phyloP scores from a whole-genome alignment of 257 asterid species.

The Lantana camara region DNA sequence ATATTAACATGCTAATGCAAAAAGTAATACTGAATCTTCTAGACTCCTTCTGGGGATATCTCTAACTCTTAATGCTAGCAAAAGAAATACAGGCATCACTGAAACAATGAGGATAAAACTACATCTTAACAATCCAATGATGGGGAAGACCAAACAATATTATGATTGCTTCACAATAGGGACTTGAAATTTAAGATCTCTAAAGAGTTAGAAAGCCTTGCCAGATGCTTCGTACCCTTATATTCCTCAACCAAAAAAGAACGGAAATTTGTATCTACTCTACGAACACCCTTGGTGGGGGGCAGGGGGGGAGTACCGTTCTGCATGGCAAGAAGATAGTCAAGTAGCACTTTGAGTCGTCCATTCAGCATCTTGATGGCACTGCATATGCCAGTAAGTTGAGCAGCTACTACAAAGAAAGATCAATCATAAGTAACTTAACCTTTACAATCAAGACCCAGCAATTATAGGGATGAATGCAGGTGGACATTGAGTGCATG shows the following conservation, averaged over 20 bases:
- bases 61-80: background rate
- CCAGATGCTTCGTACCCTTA: background rate
- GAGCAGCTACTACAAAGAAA: conserved; percentile 81
- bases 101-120: background rate
- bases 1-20: conserved; percentile 5
- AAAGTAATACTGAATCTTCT: conserved; percentile 7
- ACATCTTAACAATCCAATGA: background rate
- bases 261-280: conserved; percentile 2
- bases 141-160: background rate
- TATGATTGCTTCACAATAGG: conserved; percentile 4
- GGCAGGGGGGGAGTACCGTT: conserved; percentile 52
- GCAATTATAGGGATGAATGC: background rate
- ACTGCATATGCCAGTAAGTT: conserved; percentile 94
- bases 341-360: conserved; percentile 82
- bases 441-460: background rate
- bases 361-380: conserved; percentile 96
- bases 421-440: conserved; percentile 16
- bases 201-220: background rate
- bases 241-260: background rate
- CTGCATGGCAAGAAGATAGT: conserved; percentile 89
- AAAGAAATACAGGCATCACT: conserved; percentile 1
- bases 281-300: background rate
- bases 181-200: background rate
- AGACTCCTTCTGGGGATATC: conserved; percentile 18
- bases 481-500: conserved; percentile 8